These are phyloP conservation scores for Celoporthe dispersa DNA, from an alignment of 2,329 filamentous ascomycete genomes.

Conservation along the genomic window DNA sequence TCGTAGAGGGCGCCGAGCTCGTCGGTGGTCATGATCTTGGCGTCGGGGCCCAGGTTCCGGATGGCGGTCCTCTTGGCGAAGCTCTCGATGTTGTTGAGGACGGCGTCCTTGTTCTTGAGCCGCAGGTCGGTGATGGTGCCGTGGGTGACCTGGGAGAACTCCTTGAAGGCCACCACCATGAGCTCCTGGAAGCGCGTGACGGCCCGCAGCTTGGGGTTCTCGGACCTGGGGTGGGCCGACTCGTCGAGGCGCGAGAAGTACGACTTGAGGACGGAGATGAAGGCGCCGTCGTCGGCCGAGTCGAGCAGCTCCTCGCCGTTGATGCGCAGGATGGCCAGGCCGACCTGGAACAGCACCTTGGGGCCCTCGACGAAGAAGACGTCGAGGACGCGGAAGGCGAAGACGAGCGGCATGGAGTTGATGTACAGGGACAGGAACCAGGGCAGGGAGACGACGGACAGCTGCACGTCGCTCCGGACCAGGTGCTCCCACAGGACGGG, in stretches of 20 bases:
- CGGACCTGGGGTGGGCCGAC: slow-evolving; percentile 92
- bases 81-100: slow-evolving; percentile 93
- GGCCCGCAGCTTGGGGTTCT: slow-evolving; percentile 90
- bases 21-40: slow-evolving; percentile 83
- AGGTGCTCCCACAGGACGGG: slow-evolving; percentile 97
- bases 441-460: slow-evolving; percentile 94
- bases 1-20: slow-evolving; percentile 93
- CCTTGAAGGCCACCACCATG: slow-evolving; percentile 99
- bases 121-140: slow-evolving; percentile 87
- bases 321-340: slow-evolving; percentile 92
- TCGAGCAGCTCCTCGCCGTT: slow-evolving; percentile 96
- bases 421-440: slow-evolving; percentile 99
- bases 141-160: slow-evolving; percentile 95
- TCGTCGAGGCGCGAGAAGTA: slow-evolving; percentile 95
- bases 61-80: slow-evolving; percentile 98
- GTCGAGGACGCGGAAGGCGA: slow-evolving; percentile 93
- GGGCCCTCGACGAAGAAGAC: slow-evolving; percentile 98
- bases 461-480: slow-evolving; percentile 94
- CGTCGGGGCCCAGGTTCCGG: slow-evolving; percentile 91
- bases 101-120: slow-evolving; percentile 89
- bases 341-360: slow-evolving; percentile 96
- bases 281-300: slow-evolving; percentile 90
- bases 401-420: slow-evolving; percentile 98
- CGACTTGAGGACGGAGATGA: slow-evolving; percentile 92
- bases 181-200: slow-evolving; percentile 97